These are phyloP conservation scores for Fimicolochytrium jonesii DNA, from an alignment of 192 early-diverging fungal species.

Conservation along the genomic window DNA sequence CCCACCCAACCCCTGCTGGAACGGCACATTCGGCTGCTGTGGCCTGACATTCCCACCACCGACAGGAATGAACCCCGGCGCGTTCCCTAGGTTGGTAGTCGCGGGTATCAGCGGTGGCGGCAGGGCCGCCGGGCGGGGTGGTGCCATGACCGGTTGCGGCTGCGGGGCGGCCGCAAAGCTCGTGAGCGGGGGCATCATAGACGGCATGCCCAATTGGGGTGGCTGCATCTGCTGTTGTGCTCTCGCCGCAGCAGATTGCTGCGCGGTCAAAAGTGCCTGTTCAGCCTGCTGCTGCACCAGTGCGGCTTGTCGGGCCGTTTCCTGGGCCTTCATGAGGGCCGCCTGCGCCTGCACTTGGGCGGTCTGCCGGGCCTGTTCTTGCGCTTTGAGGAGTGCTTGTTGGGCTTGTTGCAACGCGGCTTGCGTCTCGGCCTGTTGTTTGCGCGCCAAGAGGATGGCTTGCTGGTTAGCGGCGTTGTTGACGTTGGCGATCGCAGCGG, in stretches of 20 bases:
- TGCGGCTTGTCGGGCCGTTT: constrained; percentile 12
- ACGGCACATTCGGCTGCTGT: constrained; percentile 1
- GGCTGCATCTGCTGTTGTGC: neutral
- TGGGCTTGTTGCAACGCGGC: constrained; percentile 21
- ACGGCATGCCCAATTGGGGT: neutral
- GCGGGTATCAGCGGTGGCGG: constrained; percentile 19
- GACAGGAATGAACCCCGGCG: constrained; percentile 20
- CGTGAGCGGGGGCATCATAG: neutral
- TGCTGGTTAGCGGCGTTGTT: constrained; percentile 7
- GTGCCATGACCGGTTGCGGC: neutral
- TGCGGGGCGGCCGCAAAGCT: neutral
- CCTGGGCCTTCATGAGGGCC: constrained; percentile 16
- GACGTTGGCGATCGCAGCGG: neutral
- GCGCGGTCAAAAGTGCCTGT: constrained; percentile 17
- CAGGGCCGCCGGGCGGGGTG: constrained; percentile 6
- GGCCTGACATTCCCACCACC: neutral
- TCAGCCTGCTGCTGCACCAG: constrained; percentile 15
- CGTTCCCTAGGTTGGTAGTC: too few relatives aligned
- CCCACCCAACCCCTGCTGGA: neutral
- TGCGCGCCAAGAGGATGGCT: constrained; percentile 13
- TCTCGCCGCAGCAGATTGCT: constrained; percentile 15
- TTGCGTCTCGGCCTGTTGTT: constrained; percentile 30
- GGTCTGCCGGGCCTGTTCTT: constrained; percentile 31
- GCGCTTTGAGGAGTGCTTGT: constrained; percentile 22
- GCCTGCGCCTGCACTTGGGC: constrained; percentile 30